Conservation (phyloP, 1,139 yeast genomes). For the Debaryomyces robertsiae region DNA sequence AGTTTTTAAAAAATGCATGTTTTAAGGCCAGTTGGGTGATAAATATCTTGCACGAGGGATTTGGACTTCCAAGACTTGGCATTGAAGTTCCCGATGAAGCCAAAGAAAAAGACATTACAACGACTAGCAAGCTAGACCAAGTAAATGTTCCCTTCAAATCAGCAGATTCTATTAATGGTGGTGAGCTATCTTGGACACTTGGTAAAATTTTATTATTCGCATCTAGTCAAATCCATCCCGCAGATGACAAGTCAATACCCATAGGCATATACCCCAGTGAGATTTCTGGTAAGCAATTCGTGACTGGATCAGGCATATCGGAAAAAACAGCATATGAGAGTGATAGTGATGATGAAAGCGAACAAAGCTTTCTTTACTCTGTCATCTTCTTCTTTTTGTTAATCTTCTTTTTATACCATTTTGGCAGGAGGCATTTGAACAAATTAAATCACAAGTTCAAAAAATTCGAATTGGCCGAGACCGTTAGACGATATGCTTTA, state of each 20-base stretch:
- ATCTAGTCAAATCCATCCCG: slow-evolving; percentile 48
- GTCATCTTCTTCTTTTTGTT: slow-evolving; percentile 25
- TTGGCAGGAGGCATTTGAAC: slow-evolving; percentile 19
- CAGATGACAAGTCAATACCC: slow-evolving; percentile 21
- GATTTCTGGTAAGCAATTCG: slow-evolving; percentile 43
- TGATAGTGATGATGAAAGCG: slow-evolving; percentile 19
- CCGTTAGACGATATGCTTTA: slow-evolving; percentile 18
- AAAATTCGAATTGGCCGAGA: slow-evolving; percentile 19
- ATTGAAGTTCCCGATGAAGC: slow-evolving; percentile 39
- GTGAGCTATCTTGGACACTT: slow-evolving; percentile 67
- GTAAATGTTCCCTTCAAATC: slow-evolving; percentile 61
- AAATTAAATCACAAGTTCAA: slow-evolving; percentile 15
- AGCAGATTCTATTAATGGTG: slow-evolving; percentile 59
- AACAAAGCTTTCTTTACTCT: slow-evolving; percentile 14
- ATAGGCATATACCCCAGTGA: slow-evolving; percentile 60
- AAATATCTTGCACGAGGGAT: slow-evolving; percentile 77
- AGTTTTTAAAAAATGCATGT: slow-evolving; percentile 63
- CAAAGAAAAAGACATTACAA: slow-evolving; percentile 19
- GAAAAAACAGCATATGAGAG: slow-evolving; percentile 27
- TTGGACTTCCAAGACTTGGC: slow-evolving; percentile 67
- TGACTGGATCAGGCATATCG: slow-evolving; percentile 35
- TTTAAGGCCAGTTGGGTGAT: slow-evolving; percentile 85
- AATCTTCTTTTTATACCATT: slow-evolving; percentile 22
- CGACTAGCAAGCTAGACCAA: slow-evolving; percentile 28
- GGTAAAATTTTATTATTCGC: slow-evolving; percentile 65